Base-by-base conservation (phyloP, 768 basidiomycete species). In the Lyophyllum decastes region DNA sequence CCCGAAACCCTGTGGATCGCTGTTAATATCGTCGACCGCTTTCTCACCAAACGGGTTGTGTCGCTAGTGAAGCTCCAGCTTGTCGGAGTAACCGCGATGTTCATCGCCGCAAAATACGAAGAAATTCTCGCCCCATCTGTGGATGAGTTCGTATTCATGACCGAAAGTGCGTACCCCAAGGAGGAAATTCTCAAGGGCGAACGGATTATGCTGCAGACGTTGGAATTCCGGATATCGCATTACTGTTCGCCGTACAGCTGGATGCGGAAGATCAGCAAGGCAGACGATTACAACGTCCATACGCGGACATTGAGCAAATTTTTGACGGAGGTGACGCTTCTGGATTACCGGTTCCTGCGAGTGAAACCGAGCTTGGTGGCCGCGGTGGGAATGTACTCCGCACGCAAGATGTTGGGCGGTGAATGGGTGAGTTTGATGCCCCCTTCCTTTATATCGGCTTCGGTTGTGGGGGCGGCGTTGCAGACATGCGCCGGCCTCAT, bases 1-100 rank as follows among this genome's bases (percentile, higher is more conserved):
- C 96, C 97, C 26, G 97, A 99, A 74, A 99, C 97, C 2, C 84
- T 98, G 17, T 99, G 97, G 97, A 98, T 98, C 66, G 93, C 96
- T 41, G 84, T 99, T 80, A 99, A 98, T 78, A 88, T 99, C 59
- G 84, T 96, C 62, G 94, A 96, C 70, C 90, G 94, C 61, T 95
- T 96, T 81, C 80, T 96, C 49, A 92, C 90, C 50, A 87, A 89
- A 67, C 88, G 94, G 30, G 87, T 92, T 55, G 94, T 96, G 17
- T 92, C 90, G 3, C 77, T 95, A 40, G 84, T 91, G 67, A 96
- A 95, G 76, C 86, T 96, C 49, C 94, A 96, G 75, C 88, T 99
- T 25, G 97, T 99, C 55, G 97, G 97, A 25, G 92, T 99, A 60
- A 97, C 95, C 0, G 96, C 97, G 48, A 95, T 99, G 91, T 98